Conservation (phyloP, 495 filamentous ascomycete genomes). For the Pyrenula massariospora region DNA sequence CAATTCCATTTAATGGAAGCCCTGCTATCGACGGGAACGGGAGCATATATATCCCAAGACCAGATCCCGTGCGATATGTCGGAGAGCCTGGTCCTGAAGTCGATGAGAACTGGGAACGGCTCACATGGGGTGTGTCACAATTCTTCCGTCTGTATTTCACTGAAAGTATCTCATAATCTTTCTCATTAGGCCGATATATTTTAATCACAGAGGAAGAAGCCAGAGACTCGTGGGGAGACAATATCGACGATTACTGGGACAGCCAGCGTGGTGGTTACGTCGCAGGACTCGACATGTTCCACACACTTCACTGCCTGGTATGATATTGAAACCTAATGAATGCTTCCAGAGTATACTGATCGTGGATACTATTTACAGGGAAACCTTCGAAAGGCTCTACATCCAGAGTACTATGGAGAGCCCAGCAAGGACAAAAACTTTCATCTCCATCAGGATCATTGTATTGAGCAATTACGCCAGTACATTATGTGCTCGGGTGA, state of each 20-base stretch:
- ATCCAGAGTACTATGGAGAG: no score
- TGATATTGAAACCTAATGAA: constrained; percentile 6
- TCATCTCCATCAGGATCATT: constrained; percentile 6
- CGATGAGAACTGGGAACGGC: constrained; percentile 8
- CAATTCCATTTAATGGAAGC: constrained; percentile 1
- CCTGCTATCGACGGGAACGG: background rate
- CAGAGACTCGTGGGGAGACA: background rate
- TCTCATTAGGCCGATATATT: constrained; percentile 10
- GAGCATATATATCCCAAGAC: constrained; percentile 5
- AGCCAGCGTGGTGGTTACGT: background rate
- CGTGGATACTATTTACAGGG: no score
- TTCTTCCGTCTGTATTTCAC: no score
- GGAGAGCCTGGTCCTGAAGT: constrained; percentile 6
- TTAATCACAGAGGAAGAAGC: constrained; percentile 6
- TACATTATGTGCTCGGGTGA: constrained; percentile 7
- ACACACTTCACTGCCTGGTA: constrained; percentile 12
- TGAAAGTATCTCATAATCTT: no score
- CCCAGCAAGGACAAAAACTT: no score
- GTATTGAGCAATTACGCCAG: constrained; percentile 8
- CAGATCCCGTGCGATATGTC: constrained; percentile 4
- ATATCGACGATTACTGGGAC: constrained; percentile 1
- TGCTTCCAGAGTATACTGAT: constrained; percentile 9
- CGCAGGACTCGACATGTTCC: constrained; percentile 10
- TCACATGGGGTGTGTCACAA: constrained; percentile 1
- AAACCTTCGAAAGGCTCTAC: no score